A percentile compares a stretch with the other conserved stretches of the same genome.
phyloP scores from a whole-genome alignment of 805 yeast genomes.

The Suhomyces vadensis region DNA sequence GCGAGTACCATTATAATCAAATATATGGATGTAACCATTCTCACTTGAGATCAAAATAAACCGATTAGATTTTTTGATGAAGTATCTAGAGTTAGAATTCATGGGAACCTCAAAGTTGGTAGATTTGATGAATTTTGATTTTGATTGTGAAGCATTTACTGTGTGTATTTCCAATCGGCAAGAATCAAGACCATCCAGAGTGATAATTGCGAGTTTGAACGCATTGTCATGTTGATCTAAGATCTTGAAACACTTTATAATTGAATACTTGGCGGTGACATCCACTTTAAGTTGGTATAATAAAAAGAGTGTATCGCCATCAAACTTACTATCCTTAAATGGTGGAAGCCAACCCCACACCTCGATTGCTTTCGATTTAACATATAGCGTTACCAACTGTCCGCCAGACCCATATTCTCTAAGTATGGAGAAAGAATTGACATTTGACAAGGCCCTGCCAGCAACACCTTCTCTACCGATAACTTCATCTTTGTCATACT shows the following conservation, averaged over 20 bases:
- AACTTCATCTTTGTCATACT: background rate
- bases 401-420: constrained; percentile 34
- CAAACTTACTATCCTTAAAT: constrained; percentile 11
- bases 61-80: constrained; percentile 21
- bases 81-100: constrained; percentile 6
- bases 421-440: background rate
- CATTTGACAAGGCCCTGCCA: background rate
- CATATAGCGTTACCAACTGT: constrained; percentile 31
- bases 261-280: background rate
- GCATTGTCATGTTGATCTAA: background rate
- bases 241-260: background rate
- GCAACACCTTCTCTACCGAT: background rate
- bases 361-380: constrained; percentile 21
- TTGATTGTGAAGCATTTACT: no score
- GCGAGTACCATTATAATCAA: constrained; percentile 1
- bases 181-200: background rate
- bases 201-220: background rate
- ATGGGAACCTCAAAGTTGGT: background rate
- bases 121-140: no score
- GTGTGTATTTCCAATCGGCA: background rate
- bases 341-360: constrained; percentile 36
- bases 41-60: constrained; percentile 23
- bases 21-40: constrained; percentile 25
- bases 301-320: constrained; percentile 27
- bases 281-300: constrained; percentile 7